Base-by-base conservation (phyloP, 2,329 filamentous ascomycete genomes). In the Pyrenochaeta sp. region DNA sequence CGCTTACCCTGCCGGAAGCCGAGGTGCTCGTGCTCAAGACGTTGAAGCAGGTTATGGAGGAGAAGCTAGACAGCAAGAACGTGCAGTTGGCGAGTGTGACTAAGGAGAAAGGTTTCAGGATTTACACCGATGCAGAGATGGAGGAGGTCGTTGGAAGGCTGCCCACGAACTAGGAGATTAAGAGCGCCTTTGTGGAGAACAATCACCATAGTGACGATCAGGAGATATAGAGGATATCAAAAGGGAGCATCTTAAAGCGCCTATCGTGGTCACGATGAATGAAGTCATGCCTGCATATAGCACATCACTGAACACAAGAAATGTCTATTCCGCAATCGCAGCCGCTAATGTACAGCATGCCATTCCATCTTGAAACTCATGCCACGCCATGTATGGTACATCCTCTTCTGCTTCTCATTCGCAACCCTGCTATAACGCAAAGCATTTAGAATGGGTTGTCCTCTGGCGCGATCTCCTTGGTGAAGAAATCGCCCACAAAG, bases 31-130 rank as follows among this genome's bases (percentile, higher is more conserved):
- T 97, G 50, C 84, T 99, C 74, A 98, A 98, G 88, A 99, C 95
- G 37, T 81, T 99, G 78, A 99, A 98, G 86, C 95, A 99, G 83
- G 95, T 99, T 69, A 99, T 99, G 95, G 95, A 99, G 83, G 95
- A 99, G 88, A 99, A 99, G 84, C 86, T 99, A 60, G 95, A 99
- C 78, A 87, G 93, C 65, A 99, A 99, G 88, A 99, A 99, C 77
- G 95, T 99, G 66, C 95, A 99, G 84, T 81, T 99, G 69, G 95
- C 95, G 52, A 98, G 94, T 77, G 95, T 99, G 56, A 99, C 95
- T 63, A 96, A 93, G 85, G 94, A 97, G 68, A 94, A 91, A 82
- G 95, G 95, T 55, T 99, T 99, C 86, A 90, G 92, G 83, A 97
- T 99, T 88, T 99, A 99, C 85, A 91, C 90, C 57, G 95, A 99